These are phyloP conservation scores for Sphaerobolus stellatus DNA, from an alignment of 1,284 basidiomycete genomes.

Conservation along the genomic window DNA sequence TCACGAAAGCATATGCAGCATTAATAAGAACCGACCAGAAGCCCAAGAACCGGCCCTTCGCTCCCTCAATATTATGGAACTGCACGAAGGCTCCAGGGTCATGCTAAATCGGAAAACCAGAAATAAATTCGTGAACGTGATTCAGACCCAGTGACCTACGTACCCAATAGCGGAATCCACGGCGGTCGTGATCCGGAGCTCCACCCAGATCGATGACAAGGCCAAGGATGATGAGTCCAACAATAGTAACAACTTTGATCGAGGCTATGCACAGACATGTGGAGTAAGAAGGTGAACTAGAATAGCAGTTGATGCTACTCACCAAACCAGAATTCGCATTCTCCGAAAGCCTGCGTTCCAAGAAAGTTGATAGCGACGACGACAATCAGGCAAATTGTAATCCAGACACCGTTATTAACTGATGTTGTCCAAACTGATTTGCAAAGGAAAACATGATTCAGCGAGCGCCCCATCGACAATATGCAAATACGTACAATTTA, in stretches of 20 bases:
- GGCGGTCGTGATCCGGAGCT: constrained; percentile 59
- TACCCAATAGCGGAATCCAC: constrained; percentile 61
- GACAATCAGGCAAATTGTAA: constrained; percentile 37
- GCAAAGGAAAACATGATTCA: background rate
- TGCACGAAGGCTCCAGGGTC: constrained; percentile 5
- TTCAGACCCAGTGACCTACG: constrained; percentile 42
- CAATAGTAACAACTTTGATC: constrained; percentile 55
- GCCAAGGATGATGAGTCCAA: constrained; percentile 60
- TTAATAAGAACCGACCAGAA: constrained; percentile 48
- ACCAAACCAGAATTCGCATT: constrained; percentile 60
- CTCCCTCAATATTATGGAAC: constrained; percentile 24
- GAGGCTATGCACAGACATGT: constrained; percentile 14
- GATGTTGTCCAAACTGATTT: constrained; percentile 7
- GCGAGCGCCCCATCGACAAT: too few relatives aligned
- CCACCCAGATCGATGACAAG: constrained; percentile 67
- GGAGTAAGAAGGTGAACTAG: constrained; percentile 2
- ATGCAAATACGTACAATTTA: too few relatives aligned
- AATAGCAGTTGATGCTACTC: constrained; percentile 24
- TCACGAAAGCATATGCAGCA: constrained; percentile 41
- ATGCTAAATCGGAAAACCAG: background rate
- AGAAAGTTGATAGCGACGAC: constrained; percentile 58
- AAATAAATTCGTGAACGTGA: constrained; percentile 42
- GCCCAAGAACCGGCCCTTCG: constrained; percentile 42
- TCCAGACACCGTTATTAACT: constrained; percentile 36
- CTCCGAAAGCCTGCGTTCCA: constrained; percentile 56